Conservation (phyloP, 495 filamentous ascomycete species). For the Trichoderma erinaceum region DNA sequence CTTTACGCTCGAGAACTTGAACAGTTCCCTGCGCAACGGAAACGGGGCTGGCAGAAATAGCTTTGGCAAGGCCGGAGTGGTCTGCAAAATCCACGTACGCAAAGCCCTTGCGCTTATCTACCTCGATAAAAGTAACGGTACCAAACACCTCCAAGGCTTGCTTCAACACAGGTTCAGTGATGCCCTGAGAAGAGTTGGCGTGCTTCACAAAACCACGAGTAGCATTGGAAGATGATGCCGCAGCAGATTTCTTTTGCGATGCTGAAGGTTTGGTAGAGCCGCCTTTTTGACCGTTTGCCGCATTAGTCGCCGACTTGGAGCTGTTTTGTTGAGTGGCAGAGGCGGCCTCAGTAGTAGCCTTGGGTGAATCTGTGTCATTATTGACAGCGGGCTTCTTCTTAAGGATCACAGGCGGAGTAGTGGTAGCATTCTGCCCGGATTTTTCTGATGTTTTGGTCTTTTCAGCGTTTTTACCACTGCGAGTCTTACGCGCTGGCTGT, state of each 20-base stretch:
- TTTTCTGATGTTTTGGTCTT: constrained; percentile 15
- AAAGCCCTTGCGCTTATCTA: constrained; percentile 89
- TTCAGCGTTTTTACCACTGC: constrained; percentile 23
- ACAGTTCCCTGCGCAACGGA: constrained; percentile 77
- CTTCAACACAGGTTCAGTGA: constrained; percentile 71
- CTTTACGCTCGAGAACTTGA: constrained; percentile 77
- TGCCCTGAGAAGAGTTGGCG: constrained; percentile 83
- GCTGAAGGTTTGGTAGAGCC: constrained; percentile 20
- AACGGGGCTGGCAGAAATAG: constrained; percentile 74
- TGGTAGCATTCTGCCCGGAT: constrained; percentile 4
- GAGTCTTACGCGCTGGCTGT: constrained; percentile 25
- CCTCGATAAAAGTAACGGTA: constrained; percentile 67
- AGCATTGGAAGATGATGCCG: constrained; percentile 45
- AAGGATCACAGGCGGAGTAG: constrained; percentile 34
- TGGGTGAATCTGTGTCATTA: constrained; percentile 22
- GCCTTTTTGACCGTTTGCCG: constrained; percentile 19
- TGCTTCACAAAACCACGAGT: constrained; percentile 90
- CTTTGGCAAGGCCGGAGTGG: constrained; percentile 61
- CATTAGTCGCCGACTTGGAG: constrained; percentile 21
- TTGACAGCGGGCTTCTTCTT: constrained; percentile 34
- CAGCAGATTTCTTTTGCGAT: constrained; percentile 22
- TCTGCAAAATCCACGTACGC: constrained; percentile 82
- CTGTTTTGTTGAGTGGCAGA: constrained; percentile 11
- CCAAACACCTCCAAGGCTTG: constrained; percentile 67
- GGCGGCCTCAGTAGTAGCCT: constrained; percentile 17